phyloP scores from a whole-genome alignment of 2,329 filamentous ascomycete genomes.

The Sordariomycetes sp. region DNA sequence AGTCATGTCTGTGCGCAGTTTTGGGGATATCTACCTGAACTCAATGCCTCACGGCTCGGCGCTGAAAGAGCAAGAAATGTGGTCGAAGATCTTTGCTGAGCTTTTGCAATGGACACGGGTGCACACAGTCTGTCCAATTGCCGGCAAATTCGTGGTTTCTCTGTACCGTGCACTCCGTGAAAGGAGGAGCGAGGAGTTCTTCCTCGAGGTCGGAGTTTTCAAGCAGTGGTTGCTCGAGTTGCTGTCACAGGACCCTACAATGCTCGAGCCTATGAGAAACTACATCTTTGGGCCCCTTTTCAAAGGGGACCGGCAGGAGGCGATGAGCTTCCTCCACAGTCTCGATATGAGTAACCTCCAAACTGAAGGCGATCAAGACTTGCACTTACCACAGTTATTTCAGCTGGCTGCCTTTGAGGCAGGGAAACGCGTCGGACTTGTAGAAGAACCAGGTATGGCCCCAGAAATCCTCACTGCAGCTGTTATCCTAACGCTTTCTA shows the following conservation, averaged over 20 bases:
- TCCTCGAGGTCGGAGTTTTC: conserved; percentile 35
- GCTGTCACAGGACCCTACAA: conserved; percentile 35
- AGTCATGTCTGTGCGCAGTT: conserved; percentile 38
- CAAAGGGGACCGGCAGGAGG: conserved; percentile 43
- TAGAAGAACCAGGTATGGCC: conserved; percentile 53
- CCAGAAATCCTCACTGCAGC: not conserved
- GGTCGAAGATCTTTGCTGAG: conserved; percentile 40
- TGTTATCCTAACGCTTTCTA: not conserved
- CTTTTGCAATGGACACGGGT: conserved; percentile 47
- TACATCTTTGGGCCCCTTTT: conserved; percentile 57
- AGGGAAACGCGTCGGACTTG: conserved; percentile 60
- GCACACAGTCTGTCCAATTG: conserved; percentile 48
- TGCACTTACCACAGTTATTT: conserved; percentile 46
- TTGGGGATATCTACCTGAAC: conserved; percentile 31
- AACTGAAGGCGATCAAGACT: conserved; percentile 28
- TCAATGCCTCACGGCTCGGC: conserved; percentile 2
- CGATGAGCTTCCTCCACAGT: conserved; percentile 47
- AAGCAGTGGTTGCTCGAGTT: conserved; percentile 46
- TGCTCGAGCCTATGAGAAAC: conserved; percentile 54
- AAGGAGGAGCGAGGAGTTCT: conserved; percentile 12
- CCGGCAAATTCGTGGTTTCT: conserved; percentile 52
- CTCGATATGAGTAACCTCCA: conserved; percentile 37
- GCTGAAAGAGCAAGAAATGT: conserved; percentile 20
- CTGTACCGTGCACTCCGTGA: conserved; percentile 40
- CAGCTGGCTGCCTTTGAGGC: conserved; percentile 60